These are phyloP conservation scores for Mortierella alpina DNA, from an alignment of 192 early-diverging fungal species.

Conservation along the genomic window DNA sequence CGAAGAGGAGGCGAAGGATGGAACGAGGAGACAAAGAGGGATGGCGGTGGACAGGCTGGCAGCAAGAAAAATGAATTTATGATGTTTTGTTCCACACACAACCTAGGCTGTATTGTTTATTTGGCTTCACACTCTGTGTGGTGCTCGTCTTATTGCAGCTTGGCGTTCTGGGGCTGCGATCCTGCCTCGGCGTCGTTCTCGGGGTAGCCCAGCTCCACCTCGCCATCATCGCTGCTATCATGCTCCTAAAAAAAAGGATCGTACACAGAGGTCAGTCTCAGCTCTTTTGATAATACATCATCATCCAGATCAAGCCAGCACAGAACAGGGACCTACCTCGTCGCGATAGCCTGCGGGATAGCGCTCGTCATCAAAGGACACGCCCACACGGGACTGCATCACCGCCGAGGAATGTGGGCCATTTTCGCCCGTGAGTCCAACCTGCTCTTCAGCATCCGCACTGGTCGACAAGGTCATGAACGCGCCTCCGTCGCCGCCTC, in stretches of 20 bases:
- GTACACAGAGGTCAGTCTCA: not conserved
- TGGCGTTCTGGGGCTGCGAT: conserved; percentile 28
- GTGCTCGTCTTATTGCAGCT: too few species aligned
- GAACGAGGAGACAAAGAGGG: not conserved
- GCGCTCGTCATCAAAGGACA: conserved; percentile 52
- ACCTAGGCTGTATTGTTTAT: not conserved
- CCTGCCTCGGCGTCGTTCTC: conserved; percentile 27
- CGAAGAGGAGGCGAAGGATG: not conserved
- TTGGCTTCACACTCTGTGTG: not conserved
- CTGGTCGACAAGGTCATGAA: conserved; percentile 38
- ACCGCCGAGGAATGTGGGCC: conserved; percentile 46
- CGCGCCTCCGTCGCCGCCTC: conserved; percentile 15
- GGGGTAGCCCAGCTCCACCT: conserved; percentile 33
- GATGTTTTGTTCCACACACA: too few species aligned
- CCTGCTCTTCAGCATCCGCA: conserved; percentile 37
- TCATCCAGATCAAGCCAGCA: not conserved
- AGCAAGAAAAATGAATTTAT: too few species aligned
- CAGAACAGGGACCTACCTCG: conserved; percentile 20
- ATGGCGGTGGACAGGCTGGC: not conserved
- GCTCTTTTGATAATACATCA: not conserved
- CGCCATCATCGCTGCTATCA: conserved; percentile 19
- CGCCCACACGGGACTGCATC: conserved; percentile 43
- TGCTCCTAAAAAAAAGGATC: conserved; percentile 8
- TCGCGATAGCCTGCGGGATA: conserved; percentile 29
- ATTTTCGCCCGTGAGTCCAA: conserved; percentile 40